Evolutionary conservation across 345 rosid genomes (phyloP), one percentile per base, ranked within the genome.

Genomic region (sweet orange (Citrus sinensis)): DNA sequence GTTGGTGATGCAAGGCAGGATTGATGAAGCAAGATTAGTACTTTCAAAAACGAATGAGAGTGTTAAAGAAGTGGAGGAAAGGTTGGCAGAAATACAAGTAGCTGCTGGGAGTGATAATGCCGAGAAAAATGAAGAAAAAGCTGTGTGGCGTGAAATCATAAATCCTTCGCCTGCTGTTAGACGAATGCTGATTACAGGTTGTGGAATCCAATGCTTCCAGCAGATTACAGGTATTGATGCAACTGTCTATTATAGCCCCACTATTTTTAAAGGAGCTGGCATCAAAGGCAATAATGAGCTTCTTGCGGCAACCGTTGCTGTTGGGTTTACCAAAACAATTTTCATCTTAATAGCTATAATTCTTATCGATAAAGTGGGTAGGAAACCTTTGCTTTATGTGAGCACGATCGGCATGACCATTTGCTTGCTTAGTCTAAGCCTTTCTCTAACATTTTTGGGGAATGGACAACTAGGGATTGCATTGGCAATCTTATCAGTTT

Each of bases 211-310:
- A 64, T 83, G 87, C 80, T 86, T 89, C 88, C 95, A 89, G 73
- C 92, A 91, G 86, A 84, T 89, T 27, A 86, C 95, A 0, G 95
- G 92, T 10, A 87, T 87, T 71, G 95, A 91, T 62, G 95, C 95
- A 9, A 83, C 85, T 6, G 92, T 91, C 11, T 89, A 89, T 76
- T 92, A 92, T 74, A 88, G 93, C 83, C 96, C 92, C n/a, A 89
- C 87, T 11, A 90, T 90, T 55, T 85, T 92, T 13, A 81, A 81
- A 81, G 82, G 74, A 4, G 93, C 93, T 0, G 93, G 92, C 34
- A 83, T 92, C 13, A 9, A 77, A 73, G 82, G 83, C 56, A 78
- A 90, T 1, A 39, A 84, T 2, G 69, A 85, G 79, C 87, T 88
- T 71, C 89, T 92, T 24, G 91, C 89, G 27, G 91, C 91, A 69